Percentiles rank a stretch among this genome's conserved stretches.
These are phyloP conservation scores for Yarrowia osloensis DNA, from an alignment of 805 yeast genomes.

Conservation along the genomic window DNA sequence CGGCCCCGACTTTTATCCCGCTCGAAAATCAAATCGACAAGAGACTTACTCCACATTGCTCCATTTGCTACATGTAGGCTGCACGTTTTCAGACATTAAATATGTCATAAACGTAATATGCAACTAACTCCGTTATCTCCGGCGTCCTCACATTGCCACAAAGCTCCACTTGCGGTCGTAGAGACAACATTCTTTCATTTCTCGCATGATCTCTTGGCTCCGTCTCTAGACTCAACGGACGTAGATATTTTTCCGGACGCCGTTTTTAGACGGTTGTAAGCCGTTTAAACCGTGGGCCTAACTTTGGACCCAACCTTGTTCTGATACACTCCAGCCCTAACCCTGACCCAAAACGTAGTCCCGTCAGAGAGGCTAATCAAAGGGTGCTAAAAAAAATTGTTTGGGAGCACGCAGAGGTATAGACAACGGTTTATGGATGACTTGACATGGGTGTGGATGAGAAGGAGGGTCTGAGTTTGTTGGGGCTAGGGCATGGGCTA, in stretches of 20 bases:
- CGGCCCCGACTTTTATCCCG: neutral
- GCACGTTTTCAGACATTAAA: slow-evolving; percentile 5
- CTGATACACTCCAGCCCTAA: neutral
- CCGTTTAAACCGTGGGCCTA: neutral
- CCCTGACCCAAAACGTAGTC: neutral
- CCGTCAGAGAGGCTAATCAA: neutral
- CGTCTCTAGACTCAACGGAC: neutral
- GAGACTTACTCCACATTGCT: slow-evolving; percentile 22
- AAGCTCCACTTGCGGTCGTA: no score
- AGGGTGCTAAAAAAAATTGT: neutral
- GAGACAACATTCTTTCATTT: no score
- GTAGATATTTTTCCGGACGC: neutral
- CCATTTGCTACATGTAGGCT: neutral
- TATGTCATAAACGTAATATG: neutral
- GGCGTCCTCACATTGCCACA: neutral
- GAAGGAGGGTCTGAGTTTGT: no score
- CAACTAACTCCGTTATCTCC: slow-evolving; percentile 8
- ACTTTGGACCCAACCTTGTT: neutral
- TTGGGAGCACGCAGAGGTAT: neutral
- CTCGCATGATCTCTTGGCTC: no score
- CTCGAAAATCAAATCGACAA: neutral
- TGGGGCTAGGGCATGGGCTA: no score
- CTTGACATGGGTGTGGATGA: no score
- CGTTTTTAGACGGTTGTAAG: neutral
- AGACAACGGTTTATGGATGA: neutral